Evolutionary conservation across 805 yeast species (phyloP), one percentile per base, ranked within the genome.

Genomic region (Kodamaea restingae): DNA sequence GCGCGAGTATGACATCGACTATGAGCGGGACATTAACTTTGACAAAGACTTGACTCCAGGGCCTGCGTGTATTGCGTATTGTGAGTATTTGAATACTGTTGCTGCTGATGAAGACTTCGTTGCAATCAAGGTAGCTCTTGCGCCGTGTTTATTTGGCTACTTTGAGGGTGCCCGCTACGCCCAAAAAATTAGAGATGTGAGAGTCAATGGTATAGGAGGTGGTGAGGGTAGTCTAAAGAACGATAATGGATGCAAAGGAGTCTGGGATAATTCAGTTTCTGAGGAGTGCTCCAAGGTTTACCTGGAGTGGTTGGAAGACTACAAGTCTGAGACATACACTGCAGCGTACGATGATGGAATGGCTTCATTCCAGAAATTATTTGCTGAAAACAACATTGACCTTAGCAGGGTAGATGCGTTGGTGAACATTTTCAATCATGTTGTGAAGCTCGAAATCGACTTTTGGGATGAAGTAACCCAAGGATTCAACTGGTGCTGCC

Each of bases 121-220:
- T 21, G 84, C 80, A 33, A 71, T 83, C 37, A 77, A 78, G 42
- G 73, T 81, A 6, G 85, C 91, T 0, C 58, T 84, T 39, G 75
- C 87, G 6, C 93, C 95, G 1, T 85, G 95, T 56, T 59, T 84
- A 35, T 73, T 80, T 54, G 95, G 95, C 1, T 83, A 83, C 54
- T 74, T 73, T 25, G 68, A 73, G 35, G 88, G 88, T 1, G 75
- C 77, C 0, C 30, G 42, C 2, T 60, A 43, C 47, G 75, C 67
- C 1, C 31, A 35, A 7, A 31, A 40, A 2, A 39, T 58, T 4
- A 40, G 65, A 32, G 22, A 20, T 6, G 5, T 8, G 8, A 20
- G 8, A 20, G 22, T 6, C 7, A n/a, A n/a, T n/a, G n/a, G n/a
- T n/a, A n/a, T n/a, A n/a, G n/a, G n/a, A n/a, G n/a, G n/a, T n/a